Conservation (phyloP, 2,329 filamentous ascomycete species). For the Elsinoe ampelina region DNA sequence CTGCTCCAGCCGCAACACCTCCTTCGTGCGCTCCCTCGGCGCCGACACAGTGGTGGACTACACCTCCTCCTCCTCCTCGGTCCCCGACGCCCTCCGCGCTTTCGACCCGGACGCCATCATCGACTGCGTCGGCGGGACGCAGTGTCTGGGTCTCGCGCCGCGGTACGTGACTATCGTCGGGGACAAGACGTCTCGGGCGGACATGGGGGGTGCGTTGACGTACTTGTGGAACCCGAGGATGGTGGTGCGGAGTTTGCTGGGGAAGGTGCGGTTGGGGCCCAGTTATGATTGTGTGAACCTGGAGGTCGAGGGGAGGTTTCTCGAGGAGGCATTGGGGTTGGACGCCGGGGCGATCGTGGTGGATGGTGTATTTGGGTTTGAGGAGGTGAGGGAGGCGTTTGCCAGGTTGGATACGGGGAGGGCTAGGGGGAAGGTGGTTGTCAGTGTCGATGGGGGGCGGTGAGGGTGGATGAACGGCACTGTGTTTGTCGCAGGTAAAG, state of each 20-base stretch:
- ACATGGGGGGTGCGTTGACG: constrained; percentile 24
- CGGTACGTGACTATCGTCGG: constrained; percentile 41
- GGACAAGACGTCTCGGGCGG: constrained; percentile 27
- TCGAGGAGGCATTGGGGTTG: constrained; percentile 48
- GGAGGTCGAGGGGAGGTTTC: constrained; percentile 35
- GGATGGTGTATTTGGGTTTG: constrained; percentile 49
- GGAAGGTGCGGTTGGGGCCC: constrained; percentile 30
- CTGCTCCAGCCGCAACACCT: constrained; percentile 50
- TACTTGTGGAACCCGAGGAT: constrained; percentile 17
- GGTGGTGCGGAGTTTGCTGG: constrained; percentile 39
- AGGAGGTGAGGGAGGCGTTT: constrained; percentile 38
- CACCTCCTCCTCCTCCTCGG: constrained; percentile 39
- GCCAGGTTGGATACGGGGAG: constrained; percentile 28
- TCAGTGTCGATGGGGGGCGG: constrained; percentile 17
- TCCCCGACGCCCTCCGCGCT: constrained; percentile 42
- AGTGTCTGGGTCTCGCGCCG: constrained; percentile 30
- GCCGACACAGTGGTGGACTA: constrained; percentile 59
- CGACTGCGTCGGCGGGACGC: constrained; percentile 48
- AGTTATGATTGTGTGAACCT: constrained; percentile 35
- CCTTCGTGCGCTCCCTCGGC: constrained; percentile 48
- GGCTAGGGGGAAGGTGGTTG: constrained; percentile 27
- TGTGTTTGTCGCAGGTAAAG: too few relatives aligned
- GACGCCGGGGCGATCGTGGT: constrained; percentile 48
- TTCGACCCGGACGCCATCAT: constrained; percentile 46
- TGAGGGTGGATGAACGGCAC: background rate